Percentiles rank a stretch among this genome's conserved stretches.
Evolutionary conservation across 106 monocot genomes (phyloP).

Genomic region (Allium fistulosum): DNA sequence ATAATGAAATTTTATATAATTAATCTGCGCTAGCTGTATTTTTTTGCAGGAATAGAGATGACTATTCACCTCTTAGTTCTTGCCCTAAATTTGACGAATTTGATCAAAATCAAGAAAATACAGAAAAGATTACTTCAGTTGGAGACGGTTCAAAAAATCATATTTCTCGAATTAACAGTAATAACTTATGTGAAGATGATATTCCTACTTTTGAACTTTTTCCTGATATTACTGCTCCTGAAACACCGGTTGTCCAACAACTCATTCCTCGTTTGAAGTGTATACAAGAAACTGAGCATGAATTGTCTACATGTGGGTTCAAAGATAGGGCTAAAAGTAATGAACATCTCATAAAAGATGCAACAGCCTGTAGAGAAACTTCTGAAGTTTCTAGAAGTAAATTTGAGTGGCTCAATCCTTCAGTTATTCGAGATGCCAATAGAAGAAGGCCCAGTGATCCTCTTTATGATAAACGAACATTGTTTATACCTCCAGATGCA

Average conservation of each 20-base stretch:
- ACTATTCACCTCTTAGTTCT: conserved; percentile 7
- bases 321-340: conserved; percentile 48
- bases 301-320: conserved; percentile 19
- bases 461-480: conserved; percentile 78
- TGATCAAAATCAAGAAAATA: background rate
- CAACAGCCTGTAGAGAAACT: conserved; percentile 9
- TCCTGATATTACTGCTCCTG: conserved; percentile 30
- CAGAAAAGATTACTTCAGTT: background rate
- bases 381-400: conserved; percentile 45
- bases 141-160: background rate
- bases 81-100: conserved; percentile 1
- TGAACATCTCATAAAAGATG: conserved; percentile 9
- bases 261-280: conserved; percentile 63
- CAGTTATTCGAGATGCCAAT: conserved; percentile 64
- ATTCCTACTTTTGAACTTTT: conserved; percentile 8
- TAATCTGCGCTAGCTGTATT: background rate
- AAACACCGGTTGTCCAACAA: conserved; percentile 44
- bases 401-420: conserved; percentile 87
- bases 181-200: background rate
- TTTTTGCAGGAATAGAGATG: conserved; percentile 19
- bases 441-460: conserved; percentile 60
- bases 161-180: conserved; percentile 2
- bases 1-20: background rate
- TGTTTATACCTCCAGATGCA: conserved; percentile 76
- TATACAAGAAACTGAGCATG: conserved; percentile 23